phyloP scores from a whole-genome alignment of 2,329 filamentous ascomycete species.

The Neonectria magnoliae region DNA sequence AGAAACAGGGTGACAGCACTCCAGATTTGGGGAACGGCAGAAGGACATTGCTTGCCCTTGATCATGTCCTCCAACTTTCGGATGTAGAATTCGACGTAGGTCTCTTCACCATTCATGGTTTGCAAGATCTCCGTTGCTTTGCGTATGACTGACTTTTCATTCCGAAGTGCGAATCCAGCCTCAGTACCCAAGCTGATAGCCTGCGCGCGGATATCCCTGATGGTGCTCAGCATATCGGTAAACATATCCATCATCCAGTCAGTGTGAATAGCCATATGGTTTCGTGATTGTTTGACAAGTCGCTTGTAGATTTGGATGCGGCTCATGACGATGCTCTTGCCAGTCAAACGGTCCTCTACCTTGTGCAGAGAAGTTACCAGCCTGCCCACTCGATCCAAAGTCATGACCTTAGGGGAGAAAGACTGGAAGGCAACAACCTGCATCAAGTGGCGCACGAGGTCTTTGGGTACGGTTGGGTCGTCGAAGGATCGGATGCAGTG shows the following conservation, averaged over 20 bases:
- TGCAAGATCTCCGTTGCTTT: conserved; percentile 73
- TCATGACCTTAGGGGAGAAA: conserved; percentile 81
- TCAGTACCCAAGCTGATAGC: conserved; percentile 81
- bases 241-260: conserved; percentile 88
- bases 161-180: conserved; percentile 74
- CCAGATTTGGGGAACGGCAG: conserved; percentile 88
- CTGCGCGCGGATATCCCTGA: conserved; percentile 78
- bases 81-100: conserved; percentile 76
- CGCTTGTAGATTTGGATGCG: conserved; percentile 83
- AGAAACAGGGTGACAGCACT: conserved; percentile 82
- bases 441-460: conserved; percentile 81
- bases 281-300: conserved; percentile 75
- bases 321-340: conserved; percentile 82
- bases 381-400: conserved; percentile 72
- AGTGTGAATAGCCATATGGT: conserved; percentile 74
- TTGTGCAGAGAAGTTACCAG: conserved; percentile 76
- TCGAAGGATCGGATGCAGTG: conserved; percentile 80
- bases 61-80: conserved; percentile 75
- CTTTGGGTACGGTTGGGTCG: conserved; percentile 76
- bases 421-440: conserved; percentile 83
- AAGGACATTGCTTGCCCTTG: conserved; percentile 60
- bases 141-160: conserved; percentile 73
- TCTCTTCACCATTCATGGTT: conserved; percentile 60
- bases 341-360: conserved; percentile 77
- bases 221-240: conserved; percentile 79